Evolutionary conservation across 2,329 filamentous ascomycete species (phyloP).

Genomic region (Diaporthe sp.): DNA sequence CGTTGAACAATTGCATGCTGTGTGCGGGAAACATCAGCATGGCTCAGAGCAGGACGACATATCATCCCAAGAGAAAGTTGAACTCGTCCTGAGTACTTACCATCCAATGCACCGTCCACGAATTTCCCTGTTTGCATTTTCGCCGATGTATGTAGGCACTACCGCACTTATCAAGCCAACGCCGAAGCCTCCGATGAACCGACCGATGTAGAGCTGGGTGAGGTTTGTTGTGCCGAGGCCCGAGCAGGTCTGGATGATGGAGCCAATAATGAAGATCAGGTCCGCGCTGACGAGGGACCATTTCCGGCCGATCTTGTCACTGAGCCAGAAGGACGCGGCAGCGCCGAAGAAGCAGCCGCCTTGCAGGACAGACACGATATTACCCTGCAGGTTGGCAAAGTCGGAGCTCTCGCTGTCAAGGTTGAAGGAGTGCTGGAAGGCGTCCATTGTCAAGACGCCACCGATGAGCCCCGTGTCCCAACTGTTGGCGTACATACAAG

Average conservation of each 20-base stretch:
- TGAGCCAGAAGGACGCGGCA: constrained; percentile 54
- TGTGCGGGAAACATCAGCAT: not conserved
- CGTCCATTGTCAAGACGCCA: constrained; percentile 41
- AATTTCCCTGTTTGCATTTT: constrained; percentile 39
- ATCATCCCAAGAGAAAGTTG: not conserved
- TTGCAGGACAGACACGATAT: constrained; percentile 56
- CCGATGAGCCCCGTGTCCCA: constrained; percentile 42
- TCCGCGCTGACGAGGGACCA: constrained; percentile 37
- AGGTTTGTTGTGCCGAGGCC: constrained; percentile 37
- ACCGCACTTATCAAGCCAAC: constrained; percentile 41
- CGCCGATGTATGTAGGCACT: constrained; percentile 41
- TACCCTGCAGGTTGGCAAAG: constrained; percentile 36
- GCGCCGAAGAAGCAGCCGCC: constrained; percentile 42
- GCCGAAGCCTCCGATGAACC: constrained; percentile 40
- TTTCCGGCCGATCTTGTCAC: constrained; percentile 64
- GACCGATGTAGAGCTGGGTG: constrained; percentile 40
- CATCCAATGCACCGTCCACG: constrained; percentile 40
- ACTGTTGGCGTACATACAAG: not conserved
- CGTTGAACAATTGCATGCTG: constrained; percentile 42
- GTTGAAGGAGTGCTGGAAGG: constrained; percentile 40
- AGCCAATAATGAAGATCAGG: constrained; percentile 34
- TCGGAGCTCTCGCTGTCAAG: constrained; percentile 37
- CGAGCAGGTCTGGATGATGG: constrained; percentile 37
- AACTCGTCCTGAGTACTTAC: not conserved
- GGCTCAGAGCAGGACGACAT: not conserved